A percentile compares a stretch with the other conserved stretches of the same genome.
Conservation (phyloP, 2,329 filamentous ascomycete genomes). For the Venturia effusa region DNA sequence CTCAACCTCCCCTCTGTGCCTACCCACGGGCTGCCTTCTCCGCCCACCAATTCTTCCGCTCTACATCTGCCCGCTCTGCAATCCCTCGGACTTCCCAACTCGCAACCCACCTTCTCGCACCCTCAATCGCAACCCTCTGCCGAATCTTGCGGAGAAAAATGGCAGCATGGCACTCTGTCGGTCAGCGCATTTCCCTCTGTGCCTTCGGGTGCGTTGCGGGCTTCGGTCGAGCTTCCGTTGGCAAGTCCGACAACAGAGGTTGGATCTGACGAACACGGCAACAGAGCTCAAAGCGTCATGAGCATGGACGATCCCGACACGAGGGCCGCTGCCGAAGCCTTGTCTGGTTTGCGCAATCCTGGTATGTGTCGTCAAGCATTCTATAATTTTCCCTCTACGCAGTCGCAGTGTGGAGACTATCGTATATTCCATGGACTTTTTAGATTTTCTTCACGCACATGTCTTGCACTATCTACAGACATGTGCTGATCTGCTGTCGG, state of each 20-base stretch:
- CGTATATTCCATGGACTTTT: conserved; percentile 8
- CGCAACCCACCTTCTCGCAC: conserved; percentile 5
- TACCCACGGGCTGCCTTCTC: conserved; percentile 22
- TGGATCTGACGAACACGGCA: conserved; percentile 27
- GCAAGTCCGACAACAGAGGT: conserved; percentile 33
- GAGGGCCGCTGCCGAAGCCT: conserved; percentile 37
- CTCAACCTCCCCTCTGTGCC: conserved; percentile 33
- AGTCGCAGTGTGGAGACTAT: conserved; percentile 2
- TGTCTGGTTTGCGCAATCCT: conserved; percentile 38
- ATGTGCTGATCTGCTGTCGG: conserved; percentile 7
- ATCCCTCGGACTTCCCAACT: conserved; percentile 29
- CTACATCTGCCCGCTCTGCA: conserved; percentile 34
- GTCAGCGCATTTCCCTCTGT: conserved; percentile 20
- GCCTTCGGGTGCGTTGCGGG: conserved; percentile 17
- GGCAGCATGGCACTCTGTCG: conserved; percentile 17
- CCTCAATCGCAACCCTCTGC: conserved; percentile 23
- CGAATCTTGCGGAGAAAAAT: conserved; percentile 21
- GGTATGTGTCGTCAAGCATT: conserved; percentile 23
- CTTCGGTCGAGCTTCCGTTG: conserved; percentile 18
- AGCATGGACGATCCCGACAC: conserved; percentile 39
- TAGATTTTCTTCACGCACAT: background rate
- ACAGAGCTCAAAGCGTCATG: conserved; percentile 30
- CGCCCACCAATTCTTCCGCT: conserved; percentile 15
- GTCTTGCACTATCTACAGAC: background rate
- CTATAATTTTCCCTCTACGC: background rate